These are phyloP conservation scores for Sphagnum magellanicum DNA, from an alignment of 228 moss, liverwort and hornwort genomes.

Conservation along the genomic window DNA sequence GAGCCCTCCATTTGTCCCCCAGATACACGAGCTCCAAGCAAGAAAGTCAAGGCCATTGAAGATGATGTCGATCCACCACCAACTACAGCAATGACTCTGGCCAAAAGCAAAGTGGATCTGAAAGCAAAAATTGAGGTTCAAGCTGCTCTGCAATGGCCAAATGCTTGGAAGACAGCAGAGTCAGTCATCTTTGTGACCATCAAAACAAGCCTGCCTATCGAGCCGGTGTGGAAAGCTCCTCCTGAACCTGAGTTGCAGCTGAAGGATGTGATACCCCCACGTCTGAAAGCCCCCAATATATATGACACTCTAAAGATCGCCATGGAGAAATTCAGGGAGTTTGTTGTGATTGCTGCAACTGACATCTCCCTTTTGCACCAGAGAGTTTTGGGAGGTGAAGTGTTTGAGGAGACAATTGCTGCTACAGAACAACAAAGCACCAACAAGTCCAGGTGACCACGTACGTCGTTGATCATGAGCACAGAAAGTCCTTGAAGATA, in stretches of 20 bases:
- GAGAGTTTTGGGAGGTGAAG: constrained; percentile 18
- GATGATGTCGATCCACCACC: constrained; percentile 15
- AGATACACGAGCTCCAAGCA: constrained; percentile 15
- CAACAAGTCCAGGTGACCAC: constrained; percentile 25
- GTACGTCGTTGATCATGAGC: background rate
- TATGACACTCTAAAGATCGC: constrained; percentile 46
- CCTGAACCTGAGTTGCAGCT: constrained; percentile 48
- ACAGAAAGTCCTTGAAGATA: background rate
- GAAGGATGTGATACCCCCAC: constrained; percentile 43
- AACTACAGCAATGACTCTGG: background rate
- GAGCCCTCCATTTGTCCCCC: constrained; percentile 25
- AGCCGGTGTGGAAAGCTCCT: constrained; percentile 53
- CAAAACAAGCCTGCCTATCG: constrained; percentile 45
- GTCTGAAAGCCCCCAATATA: constrained; percentile 48
- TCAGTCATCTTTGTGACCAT: constrained; percentile 38
- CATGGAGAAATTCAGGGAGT: constrained; percentile 49
- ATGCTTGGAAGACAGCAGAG: constrained; percentile 68
- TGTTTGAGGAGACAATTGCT: background rate
- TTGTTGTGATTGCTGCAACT: constrained; percentile 50
- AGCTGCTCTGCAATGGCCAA: constrained; percentile 16
- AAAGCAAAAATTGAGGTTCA: background rate
- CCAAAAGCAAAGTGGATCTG: constrained; percentile 18
- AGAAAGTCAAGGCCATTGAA: constrained; percentile 4
- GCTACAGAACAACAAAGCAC: no score
- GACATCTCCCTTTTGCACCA: constrained; percentile 62